phyloP scores from a whole-genome alignment of 2,329 filamentous ascomycete genomes.

The Fragosphaeria purpurea region DNA sequence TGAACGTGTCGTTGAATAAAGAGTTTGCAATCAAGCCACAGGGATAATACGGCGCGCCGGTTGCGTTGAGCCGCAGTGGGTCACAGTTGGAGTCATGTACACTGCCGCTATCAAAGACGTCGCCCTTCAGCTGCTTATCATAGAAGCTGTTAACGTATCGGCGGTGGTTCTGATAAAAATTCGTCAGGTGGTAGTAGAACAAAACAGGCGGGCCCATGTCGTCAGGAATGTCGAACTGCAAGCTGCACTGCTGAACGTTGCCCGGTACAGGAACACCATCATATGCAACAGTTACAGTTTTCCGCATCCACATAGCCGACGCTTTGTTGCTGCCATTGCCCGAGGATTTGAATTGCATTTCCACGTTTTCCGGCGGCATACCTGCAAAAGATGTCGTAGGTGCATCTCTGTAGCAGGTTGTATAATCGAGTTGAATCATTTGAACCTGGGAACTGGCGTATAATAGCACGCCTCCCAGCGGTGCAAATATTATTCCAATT shows the following conservation, averaged over 20 bases:
- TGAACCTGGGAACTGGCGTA: constrained; percentile 81
- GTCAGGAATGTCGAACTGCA: constrained; percentile 73
- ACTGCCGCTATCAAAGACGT: constrained; percentile 45
- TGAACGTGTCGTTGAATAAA: constrained; percentile 88
- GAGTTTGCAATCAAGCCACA: constrained; percentile 96
- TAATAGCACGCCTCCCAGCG: constrained; percentile 77
- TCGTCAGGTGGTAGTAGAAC: constrained; percentile 90
- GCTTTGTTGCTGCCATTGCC: constrained; percentile 25
- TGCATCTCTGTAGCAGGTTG: constrained; percentile 56
- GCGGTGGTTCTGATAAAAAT: constrained; percentile 98
- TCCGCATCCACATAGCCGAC: constrained; percentile 29
- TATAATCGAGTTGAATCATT: constrained; percentile 87
- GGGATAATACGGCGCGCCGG: constrained; percentile 73
- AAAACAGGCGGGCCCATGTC: constrained; percentile 72
- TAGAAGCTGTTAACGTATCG: constrained; percentile 90
- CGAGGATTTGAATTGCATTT: constrained; percentile 60
- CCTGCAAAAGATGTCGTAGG: constrained; percentile 30
- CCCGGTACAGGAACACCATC: constrained; percentile 26
- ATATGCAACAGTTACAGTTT: constrained; percentile 30
- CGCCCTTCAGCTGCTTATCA: constrained; percentile 67
- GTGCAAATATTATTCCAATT: constrained; percentile 85
- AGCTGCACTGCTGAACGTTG: constrained; percentile 46
- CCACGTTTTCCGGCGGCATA: constrained; percentile 50
- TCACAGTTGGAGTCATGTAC: constrained; percentile 65
- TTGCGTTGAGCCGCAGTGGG: constrained; percentile 49